Evolutionary conservation across 2,329 filamentous ascomycete species (phyloP), one percentile per base, ranked within the genome.

Genomic region (Alternaria incomplexa): DNA sequence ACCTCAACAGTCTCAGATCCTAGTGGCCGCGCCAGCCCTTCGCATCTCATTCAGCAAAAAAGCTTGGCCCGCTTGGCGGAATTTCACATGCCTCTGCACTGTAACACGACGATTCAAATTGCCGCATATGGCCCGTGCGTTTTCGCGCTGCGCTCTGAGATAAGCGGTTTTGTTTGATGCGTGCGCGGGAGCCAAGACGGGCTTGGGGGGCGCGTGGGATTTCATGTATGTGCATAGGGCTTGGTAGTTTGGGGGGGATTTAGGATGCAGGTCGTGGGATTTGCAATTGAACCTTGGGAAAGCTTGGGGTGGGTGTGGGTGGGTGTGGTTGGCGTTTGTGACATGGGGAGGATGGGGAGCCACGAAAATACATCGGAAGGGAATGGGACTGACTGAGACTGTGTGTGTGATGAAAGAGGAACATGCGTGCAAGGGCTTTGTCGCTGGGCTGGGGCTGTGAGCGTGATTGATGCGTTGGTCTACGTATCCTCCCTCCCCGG

Each of bases 1-100:
- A 66, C 55, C n/a, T 17, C 55, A 58, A 55, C 51, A 23, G 57
- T 58, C 58, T 66, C 58, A 43, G 26, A 40, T 26, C 4, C 28
- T 36, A 52, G 48, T 40, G 30, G 48, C 48, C 48, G 30, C 48
- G 48, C 13, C 48, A 52, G 48, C 48, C 17, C 36, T 17, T 13
- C 9, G 28, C 13, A 15, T 52, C 30, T 20, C 28, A 40, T 23
- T 23, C 17, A 36, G 13, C 22, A 32, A 10, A 11, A 52, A 52
- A 52, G 48, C 48, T 36, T 52, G 48, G 48, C 48, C 13, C 23
- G 17, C 48, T 52, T 40, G 48, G 48, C 48, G 48, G 28, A 52
- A 52, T 32, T 52, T 36, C 48, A 36, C 48, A 36, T 52, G 23
- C 36, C 20, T 52, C 48, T 52, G 48, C 36, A 52, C 43, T 20